phyloP scores from a whole-genome alignment of 306 rosid species.

The Quercus wislizeni region DNA sequence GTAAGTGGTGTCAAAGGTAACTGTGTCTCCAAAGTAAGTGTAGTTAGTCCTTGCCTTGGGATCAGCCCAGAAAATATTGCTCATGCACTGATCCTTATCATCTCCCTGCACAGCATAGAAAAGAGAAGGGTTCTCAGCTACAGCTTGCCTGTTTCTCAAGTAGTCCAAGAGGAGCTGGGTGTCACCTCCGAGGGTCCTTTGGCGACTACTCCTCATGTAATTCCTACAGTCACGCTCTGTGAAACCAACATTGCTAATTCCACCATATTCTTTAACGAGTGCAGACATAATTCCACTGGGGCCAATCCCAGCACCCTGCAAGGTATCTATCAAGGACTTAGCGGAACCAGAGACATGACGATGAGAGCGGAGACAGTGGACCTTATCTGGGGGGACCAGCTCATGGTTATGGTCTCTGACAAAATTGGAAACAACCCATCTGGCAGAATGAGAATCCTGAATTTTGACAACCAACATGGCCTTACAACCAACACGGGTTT shows the following conservation, averaged over 20 bases:
- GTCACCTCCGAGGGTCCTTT: conserved; percentile 37
- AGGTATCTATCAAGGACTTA: conserved; percentile 33
- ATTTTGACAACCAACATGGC: conserved; percentile 54
- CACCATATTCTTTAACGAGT: conserved; percentile 34
- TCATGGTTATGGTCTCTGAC: conserved; percentile 38
- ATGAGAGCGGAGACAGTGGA: conserved; percentile 34
- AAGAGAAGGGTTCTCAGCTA: conserved; percentile 19
- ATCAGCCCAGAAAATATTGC: conserved; percentile 35
- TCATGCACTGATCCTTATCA: conserved; percentile 33
- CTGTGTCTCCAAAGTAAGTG: conserved; percentile 37
- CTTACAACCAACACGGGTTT: conserved; percentile 43
- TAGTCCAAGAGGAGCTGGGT: conserved; percentile 29
- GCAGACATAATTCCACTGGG: conserved; percentile 43
- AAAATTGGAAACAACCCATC: conserved; percentile 35
- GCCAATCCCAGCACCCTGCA: conserved; percentile 44
- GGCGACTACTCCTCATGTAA: conserved; percentile 36
- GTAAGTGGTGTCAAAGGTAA: conserved; percentile 36
- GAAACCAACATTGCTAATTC: conserved; percentile 32
- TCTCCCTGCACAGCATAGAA: conserved; percentile 37
- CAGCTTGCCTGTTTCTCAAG: conserved; percentile 31
- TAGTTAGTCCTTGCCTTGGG: conserved; percentile 29
- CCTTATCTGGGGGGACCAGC: conserved; percentile 35
- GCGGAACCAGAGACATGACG: conserved; percentile 36
- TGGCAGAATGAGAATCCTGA: conserved; percentile 39
- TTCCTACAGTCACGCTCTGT: conserved; percentile 38